These are phyloP conservation scores for Spathaspora girioi DNA, from an alignment of 805 yeast genomes.

Conservation along the genomic window DNA sequence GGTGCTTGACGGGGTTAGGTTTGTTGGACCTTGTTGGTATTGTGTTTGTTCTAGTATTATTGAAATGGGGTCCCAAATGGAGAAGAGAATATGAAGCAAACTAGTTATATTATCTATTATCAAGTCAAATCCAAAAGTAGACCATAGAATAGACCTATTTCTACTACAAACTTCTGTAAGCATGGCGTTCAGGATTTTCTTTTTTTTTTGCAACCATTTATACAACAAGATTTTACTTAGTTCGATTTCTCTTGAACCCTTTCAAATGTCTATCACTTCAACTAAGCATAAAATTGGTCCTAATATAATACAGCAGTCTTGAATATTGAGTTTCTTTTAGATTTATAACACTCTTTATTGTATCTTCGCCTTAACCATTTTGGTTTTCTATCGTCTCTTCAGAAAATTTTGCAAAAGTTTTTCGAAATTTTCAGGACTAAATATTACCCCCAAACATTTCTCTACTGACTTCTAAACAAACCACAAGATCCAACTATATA, in stretches of 20 bases:
- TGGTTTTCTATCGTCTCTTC: neutral
- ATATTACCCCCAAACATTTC: neutral
- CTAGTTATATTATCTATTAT: neutral
- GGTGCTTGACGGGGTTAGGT: constrained; percentile 55
- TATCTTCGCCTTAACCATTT: no score
- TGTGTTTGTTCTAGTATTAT: constrained; percentile 13
- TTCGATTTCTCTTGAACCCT: no score
- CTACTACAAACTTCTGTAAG: neutral
- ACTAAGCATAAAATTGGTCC: no score
- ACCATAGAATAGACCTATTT: neutral
- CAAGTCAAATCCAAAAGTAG: neutral
- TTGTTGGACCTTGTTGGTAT: constrained; percentile 18
- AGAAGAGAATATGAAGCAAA: constrained; percentile 12
- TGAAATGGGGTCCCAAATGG: constrained; percentile 22
- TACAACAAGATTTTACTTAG: no score
- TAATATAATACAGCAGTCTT: no score
- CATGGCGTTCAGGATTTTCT: neutral
- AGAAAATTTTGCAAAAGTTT: neutral
- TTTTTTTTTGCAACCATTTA: no score
- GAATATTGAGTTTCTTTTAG: no score
- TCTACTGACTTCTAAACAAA: neutral
- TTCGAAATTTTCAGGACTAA: neutral
- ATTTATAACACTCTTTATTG: no score
- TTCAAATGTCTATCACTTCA: no score
- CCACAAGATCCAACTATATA: neutral